phyloP scores from a whole-genome alignment of 768 basidiomycete genomes.

The Gelatoporia subvermispora region DNA sequence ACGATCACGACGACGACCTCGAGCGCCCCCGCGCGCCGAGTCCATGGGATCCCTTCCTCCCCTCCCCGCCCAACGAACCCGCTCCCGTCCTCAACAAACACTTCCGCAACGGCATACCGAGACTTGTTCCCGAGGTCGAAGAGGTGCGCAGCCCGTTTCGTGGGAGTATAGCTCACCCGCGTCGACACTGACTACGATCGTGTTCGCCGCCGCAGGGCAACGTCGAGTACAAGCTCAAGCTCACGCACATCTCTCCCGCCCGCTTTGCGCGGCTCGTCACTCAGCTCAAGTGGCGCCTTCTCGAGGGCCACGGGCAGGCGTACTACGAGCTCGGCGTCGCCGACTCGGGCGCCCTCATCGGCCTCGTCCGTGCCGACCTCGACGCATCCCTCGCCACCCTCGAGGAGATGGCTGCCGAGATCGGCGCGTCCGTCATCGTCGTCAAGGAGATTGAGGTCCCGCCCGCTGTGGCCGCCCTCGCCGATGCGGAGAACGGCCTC shows the following conservation, averaged over 20 bases:
- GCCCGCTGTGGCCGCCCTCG: slow-evolving; percentile 37
- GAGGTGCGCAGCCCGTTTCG: slow-evolving; percentile 29
- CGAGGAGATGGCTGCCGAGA: slow-evolving; percentile 90
- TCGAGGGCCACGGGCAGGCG: slow-evolving; percentile 51
- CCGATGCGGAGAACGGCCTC: slow-evolving; percentile 30
- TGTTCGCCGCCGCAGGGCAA: slow-evolving; percentile 61
- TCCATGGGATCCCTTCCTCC: slow-evolving; percentile 77
- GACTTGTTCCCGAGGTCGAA: slow-evolving; percentile 74
- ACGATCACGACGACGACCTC: slow-evolving; percentile 39
- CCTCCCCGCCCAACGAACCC: slow-evolving; percentile 40
- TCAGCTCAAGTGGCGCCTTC: slow-evolving; percentile 88
- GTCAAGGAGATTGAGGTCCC: slow-evolving; percentile 86
- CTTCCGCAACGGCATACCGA: slow-evolving; percentile 40
- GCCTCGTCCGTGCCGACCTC: slow-evolving; percentile 68
- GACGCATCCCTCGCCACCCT: slow-evolving; percentile 81
- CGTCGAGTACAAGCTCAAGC: slow-evolving; percentile 92
- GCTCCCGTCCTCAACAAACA: slow-evolving; percentile 25
- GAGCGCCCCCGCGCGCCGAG: slow-evolving; percentile 76
- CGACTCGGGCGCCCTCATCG: slow-evolving; percentile 84
- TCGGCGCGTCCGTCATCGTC: slow-evolving; percentile 87
- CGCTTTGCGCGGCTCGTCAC: slow-evolving; percentile 85
- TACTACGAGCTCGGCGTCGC: slow-evolving; percentile 62
- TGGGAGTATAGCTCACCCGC: not conserved
- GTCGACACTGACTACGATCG: not conserved
- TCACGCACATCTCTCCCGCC: slow-evolving; percentile 68